These are phyloP conservation scores for Fusarium hainanense DNA, from an alignment of 2,329 filamentous ascomycete genomes.

Conservation along the genomic window DNA sequence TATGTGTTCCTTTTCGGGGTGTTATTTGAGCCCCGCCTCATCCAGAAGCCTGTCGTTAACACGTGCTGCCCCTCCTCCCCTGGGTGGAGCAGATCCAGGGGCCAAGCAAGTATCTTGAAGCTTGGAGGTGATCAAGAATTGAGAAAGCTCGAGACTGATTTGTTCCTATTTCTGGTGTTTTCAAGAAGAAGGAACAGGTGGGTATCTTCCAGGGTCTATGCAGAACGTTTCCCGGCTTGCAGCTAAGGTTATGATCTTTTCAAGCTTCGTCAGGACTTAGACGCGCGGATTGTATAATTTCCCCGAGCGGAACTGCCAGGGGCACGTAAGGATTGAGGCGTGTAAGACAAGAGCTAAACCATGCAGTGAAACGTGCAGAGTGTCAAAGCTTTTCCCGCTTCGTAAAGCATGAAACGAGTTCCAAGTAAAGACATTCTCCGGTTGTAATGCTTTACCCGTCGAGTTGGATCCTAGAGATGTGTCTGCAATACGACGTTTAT, in stretches of 20 bases:
- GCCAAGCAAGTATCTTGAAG: constrained; percentile 4
- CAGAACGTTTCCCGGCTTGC: neutral
- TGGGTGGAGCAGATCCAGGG: constrained; percentile 29
- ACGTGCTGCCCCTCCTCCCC: constrained; percentile 32
- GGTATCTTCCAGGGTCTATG: neutral
- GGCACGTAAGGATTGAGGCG: constrained; percentile 1
- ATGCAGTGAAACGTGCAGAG: constrained; percentile 24
- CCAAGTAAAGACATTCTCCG: neutral
- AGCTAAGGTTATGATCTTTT: neutral
- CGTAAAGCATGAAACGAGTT: constrained; percentile 17
- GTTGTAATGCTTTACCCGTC: neutral
- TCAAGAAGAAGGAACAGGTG: neutral
- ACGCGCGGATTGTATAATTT: constrained; percentile 12
- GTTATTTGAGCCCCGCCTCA: constrained; percentile 30
- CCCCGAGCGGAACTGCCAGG: constrained; percentile 7
- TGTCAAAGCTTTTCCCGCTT: constrained; percentile 15
- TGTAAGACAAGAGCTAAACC: constrained; percentile 6
- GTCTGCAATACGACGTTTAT: neutral
- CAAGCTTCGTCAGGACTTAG: constrained; percentile 1
- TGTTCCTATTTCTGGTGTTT: neutral
- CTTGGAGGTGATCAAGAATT: neutral
- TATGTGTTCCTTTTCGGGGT: constrained; percentile 10
- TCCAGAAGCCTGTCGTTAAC: constrained; percentile 18
- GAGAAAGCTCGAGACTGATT: neutral
- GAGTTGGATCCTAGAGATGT: neutral